Percentiles rank a stretch among this genome's conserved stretches.
Conservation (phyloP, 495 filamentous ascomycete genomes). For the Penicillium cosmopolitanum region DNA sequence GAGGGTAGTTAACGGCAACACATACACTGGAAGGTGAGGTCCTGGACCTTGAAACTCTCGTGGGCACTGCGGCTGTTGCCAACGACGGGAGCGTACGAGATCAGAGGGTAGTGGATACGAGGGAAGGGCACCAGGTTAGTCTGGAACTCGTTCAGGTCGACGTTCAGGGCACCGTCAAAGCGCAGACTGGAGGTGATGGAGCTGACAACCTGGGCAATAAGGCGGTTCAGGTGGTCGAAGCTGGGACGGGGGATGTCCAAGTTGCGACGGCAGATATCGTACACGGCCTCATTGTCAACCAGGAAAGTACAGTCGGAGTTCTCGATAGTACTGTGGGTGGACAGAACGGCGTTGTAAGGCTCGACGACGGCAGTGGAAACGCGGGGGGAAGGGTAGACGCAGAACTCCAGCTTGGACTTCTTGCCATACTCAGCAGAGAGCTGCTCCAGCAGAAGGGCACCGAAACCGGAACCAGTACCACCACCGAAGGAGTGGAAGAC, state of each 20-base stretch:
- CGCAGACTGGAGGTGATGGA: slow-evolving; percentile 89
- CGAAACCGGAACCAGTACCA: slow-evolving; percentile 90
- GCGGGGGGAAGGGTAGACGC: slow-evolving; percentile 84
- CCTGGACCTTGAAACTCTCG: slow-evolving; percentile 89
- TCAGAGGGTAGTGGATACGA: slow-evolving; percentile 89
- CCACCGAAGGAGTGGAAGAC: slow-evolving; percentile 95
- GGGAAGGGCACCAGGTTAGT: slow-evolving; percentile 92
- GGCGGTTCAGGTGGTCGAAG: slow-evolving; percentile 86
- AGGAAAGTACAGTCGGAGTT: slow-evolving; percentile 92
- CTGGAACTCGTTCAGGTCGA: slow-evolving; percentile 94
- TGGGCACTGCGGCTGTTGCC: slow-evolving; percentile 80
- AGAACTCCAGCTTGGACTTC: slow-evolving; percentile 94
- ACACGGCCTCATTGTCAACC: slow-evolving; percentile 92
- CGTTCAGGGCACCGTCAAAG: slow-evolving; percentile 89
- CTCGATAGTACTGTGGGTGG: slow-evolving; percentile 91
- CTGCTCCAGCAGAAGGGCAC: slow-evolving; percentile 83
- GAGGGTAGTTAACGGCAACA: slow-evolving; percentile 4
- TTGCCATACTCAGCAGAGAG: slow-evolving; percentile 89
- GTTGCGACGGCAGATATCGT: slow-evolving; percentile 89
- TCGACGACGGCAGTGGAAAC: slow-evolving; percentile 89
- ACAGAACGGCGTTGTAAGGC: slow-evolving; percentile 91
- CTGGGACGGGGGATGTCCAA: slow-evolving; percentile 84
- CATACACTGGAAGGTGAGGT: slow-evolving; percentile 84
- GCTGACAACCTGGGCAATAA: slow-evolving; percentile 91
- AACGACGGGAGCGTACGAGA: slow-evolving; percentile 87